phyloP scores from a whole-genome alignment of 225 moss, liverwort and hornwort genomes.

The Bryoerythrophyllum caledonicum region DNA sequence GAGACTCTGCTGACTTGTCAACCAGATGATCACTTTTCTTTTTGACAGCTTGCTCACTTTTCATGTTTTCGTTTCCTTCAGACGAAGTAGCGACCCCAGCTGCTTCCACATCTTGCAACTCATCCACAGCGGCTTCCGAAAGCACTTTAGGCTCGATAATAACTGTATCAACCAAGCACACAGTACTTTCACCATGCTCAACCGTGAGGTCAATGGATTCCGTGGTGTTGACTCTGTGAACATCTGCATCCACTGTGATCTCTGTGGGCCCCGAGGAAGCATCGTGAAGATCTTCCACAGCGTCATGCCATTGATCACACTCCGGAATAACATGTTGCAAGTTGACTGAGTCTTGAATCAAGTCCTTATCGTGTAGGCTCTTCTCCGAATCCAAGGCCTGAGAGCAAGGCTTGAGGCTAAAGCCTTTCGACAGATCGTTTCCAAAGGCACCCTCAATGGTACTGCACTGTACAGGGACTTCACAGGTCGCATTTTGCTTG shows the following conservation, averaged over 20 bases:
- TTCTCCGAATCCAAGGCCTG: constrained; percentile 4
- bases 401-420: constrained; percentile 10
- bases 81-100: not conserved
- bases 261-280: constrained; percentile 11
- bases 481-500: constrained; percentile 20
- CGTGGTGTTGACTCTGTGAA: not conserved
- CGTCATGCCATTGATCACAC: constrained; percentile 38
- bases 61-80: not conserved
- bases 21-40: constrained; percentile 6
- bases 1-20: constrained; percentile 23
- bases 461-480: constrained; percentile 17
- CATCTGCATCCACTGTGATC: constrained; percentile 2
- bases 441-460: not conserved
- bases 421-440: constrained; percentile 3
- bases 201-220: not conserved
- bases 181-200: constrained; percentile 3
- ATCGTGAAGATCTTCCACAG: constrained; percentile 25
- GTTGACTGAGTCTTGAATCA: constrained; percentile 6
- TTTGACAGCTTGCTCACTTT: constrained; percentile 1
- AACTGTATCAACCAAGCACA: not conserved
- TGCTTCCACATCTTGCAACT: constrained; percentile 19
- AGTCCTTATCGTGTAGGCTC: not conserved
- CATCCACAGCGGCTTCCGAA: constrained; percentile 11
- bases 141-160: not conserved
- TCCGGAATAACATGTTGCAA: constrained; percentile 18